Conservation (phyloP, 2,329 filamentous ascomycete species). For the Nakataea oryzae region DNA sequence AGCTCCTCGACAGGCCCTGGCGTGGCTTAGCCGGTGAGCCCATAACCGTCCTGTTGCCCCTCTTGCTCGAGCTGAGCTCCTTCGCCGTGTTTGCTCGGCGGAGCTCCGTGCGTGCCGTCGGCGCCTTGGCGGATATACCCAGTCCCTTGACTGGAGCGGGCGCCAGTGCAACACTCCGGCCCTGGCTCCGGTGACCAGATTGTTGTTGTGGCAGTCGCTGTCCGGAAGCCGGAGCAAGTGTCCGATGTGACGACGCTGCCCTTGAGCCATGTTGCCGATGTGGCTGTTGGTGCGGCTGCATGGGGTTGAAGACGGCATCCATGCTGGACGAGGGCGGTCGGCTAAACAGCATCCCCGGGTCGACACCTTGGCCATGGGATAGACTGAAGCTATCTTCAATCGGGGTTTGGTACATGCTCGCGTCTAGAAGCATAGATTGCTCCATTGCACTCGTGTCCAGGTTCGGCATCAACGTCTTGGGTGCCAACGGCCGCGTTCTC, state of each 20-base stretch:
- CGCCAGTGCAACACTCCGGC: not conserved
- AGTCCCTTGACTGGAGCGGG: conserved; percentile 9
- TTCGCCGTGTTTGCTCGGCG: conserved; percentile 35
- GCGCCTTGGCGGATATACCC: conserved; percentile 15
- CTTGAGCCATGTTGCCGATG: conserved; percentile 3
- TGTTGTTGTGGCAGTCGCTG: not conserved
- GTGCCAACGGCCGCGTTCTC: conserved; percentile 36
- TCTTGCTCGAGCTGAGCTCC: conserved; percentile 41
- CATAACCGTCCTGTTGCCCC: conserved; percentile 20
- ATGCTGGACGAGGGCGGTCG: conserved; percentile 37
- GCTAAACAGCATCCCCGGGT: conserved; percentile 49
- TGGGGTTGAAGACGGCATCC: conserved; percentile 22
- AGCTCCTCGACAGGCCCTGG: conserved; percentile 41
- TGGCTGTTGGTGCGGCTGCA: not conserved
- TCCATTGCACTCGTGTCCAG: conserved; percentile 26
- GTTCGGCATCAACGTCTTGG: conserved; percentile 32
- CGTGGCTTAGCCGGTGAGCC: conserved; percentile 13
- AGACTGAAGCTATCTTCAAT: conserved; percentile 42
- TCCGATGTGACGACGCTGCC: not conserved
- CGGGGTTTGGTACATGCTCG: conserved; percentile 28
- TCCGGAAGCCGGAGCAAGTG: conserved; percentile 8
- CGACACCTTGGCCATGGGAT: conserved; percentile 36
- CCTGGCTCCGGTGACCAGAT: not conserved
- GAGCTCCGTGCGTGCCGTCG: conserved; percentile 22
- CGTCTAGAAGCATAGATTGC: conserved; percentile 21